Evolutionary conservation across 306 rosid genomes (phyloP), one percentile per base, ranked within the genome.

Genomic region (Pyrus pyrifolia): DNA sequence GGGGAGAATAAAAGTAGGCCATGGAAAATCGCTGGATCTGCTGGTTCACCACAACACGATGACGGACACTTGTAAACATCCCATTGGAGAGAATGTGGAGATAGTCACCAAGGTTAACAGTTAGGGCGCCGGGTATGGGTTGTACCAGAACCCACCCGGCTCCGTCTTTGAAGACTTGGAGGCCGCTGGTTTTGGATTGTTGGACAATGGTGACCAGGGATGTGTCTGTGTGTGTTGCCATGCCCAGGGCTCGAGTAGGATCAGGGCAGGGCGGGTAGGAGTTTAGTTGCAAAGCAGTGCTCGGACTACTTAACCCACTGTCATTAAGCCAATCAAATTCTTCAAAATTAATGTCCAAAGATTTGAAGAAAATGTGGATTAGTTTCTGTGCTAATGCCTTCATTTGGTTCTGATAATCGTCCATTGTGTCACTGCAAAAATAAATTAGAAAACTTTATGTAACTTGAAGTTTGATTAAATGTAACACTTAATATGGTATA

Each of bases 211-310:
- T 93, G 25, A 93, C 6, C 3, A 90, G 77, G 19, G 87, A 90
- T 0, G 98, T 88, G 90, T 93, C 98, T 0, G 93, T 93, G 76
- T 91, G 98, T 0, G 91, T 87, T 31, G 89, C 97, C 11, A 93
- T 60, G 11, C 97, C 97, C 88, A 91, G 83, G 67, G 90, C 92
- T 21, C 88, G 83, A 40, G 76, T 75, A 0, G 97, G 96, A 1
- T 91, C 92, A 0, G 96, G 96, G 51, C 96, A 91, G 7, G 76
- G 27, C 0, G 96, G 96, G 82, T 91, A 93, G 29, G 81, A 90
- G 57, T 94, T 90, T 2, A 91, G 72, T 70, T 91, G 97, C 51
- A 94, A 17, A 0, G 91, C 90, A 8, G 84, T 59, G 67, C 82
- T 55, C 21, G 75, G 61, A 29, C 15, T n/a, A 11, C 11, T 73